Percentiles rank a stretch among this genome's conserved stretches.
Conservation (phyloP, 306 rosid genomes). For the Astragalus membranaceus region DNA sequence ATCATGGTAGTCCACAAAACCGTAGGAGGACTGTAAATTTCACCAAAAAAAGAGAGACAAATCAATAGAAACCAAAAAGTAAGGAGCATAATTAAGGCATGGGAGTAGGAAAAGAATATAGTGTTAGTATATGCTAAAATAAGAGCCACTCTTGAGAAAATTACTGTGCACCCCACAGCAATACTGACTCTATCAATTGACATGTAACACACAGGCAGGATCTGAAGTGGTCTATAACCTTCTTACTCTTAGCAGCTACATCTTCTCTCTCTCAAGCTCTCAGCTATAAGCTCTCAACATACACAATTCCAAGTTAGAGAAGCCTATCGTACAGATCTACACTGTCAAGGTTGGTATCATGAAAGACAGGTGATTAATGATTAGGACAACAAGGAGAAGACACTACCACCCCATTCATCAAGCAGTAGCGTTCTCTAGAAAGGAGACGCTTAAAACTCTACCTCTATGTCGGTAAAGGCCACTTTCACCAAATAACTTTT, state of each 20-base stretch:
- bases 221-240: slow-evolving; percentile 19
- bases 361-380: slow-evolving; percentile 10
- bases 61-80: slow-evolving; percentile 13
- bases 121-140: slow-evolving; percentile 3
- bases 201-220: slow-evolving; percentile 15
- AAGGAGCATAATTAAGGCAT: neutral
- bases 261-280: slow-evolving; percentile 26
- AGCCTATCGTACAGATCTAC: slow-evolving; percentile 8
- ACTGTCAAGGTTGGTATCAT: slow-evolving; percentile 11
- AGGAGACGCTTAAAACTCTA: neutral
- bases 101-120: neutral
- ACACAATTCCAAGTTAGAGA: slow-evolving; percentile 18
- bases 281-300: slow-evolving; percentile 24
- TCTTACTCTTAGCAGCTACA: slow-evolving; percentile 13
- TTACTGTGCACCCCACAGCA: slow-evolving; percentile 10
- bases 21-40: slow-evolving; percentile 50
- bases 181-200: slow-evolving; percentile 13
- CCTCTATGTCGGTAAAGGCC: neutral
- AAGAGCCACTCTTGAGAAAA: neutral
- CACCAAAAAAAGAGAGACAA: neutral
- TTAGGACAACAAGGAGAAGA: neutral
- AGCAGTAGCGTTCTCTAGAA: slow-evolving; percentile 6
- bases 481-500: slow-evolving; percentile 12
- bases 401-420: slow-evolving; percentile 12
- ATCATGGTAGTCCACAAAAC: slow-evolving; percentile 57